phyloP scores from a whole-genome alignment of 768 basidiomycete species.

The Tylopilus balloui region DNA sequence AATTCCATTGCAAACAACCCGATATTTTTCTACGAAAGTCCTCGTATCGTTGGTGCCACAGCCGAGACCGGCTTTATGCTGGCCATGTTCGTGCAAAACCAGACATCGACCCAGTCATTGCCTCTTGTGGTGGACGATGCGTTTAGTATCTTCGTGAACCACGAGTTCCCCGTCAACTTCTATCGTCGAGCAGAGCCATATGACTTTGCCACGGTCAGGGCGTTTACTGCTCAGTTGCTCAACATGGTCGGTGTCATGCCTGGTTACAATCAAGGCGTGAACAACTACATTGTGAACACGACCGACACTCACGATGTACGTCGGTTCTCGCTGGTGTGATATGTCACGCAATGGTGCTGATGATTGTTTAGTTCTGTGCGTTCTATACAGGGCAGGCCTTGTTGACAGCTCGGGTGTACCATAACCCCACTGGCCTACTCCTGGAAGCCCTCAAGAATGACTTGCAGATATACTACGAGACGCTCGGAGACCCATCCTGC shows the following conservation, averaged over 20 bases:
- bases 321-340: background rate
- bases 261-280: constrained; percentile 14
- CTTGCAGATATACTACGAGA: background rate
- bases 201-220: background rate
- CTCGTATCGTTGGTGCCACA: constrained; percentile 12
- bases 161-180: constrained; percentile 16
- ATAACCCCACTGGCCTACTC: constrained; percentile 9
- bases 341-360: background rate
- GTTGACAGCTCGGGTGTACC: constrained; percentile 13
- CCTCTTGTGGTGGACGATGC: constrained; percentile 12
- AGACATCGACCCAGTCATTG: constrained; percentile 3
- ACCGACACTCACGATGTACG: constrained; percentile 9
- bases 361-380: constrained; percentile 9
- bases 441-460: background rate
- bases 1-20: constrained; percentile 25
- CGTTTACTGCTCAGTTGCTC: too few species aligned
- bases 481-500: background rate
- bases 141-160: constrained; percentile 10
- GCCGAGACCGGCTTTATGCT: constrained; percentile 16
- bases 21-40: constrained; percentile 13
- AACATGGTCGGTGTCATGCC: constrained; percentile 6
- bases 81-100: constrained; percentile 1
- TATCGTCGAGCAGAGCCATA: constrained; percentile 16
- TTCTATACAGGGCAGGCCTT: constrained; percentile 15
- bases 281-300: constrained; percentile 11